Evolutionary conservation across 768 basidiomycete genomes (phyloP), one percentile per base, ranked within the genome.

Genomic region (Tremella yokohamensis): DNA sequence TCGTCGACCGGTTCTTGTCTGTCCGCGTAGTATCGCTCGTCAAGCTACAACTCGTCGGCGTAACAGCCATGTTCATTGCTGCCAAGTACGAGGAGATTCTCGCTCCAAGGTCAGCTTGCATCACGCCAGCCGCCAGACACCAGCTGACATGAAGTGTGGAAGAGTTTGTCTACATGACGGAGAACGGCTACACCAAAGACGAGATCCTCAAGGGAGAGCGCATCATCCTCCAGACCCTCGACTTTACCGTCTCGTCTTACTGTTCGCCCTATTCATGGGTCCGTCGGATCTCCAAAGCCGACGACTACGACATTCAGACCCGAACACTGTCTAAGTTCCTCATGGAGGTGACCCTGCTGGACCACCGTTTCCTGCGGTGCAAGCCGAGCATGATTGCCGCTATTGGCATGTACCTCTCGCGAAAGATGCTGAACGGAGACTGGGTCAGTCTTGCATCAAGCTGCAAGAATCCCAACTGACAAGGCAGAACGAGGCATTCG

Each of bases 241-340:
- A 96, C 61, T 98, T 98, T 80, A 85, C 87, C 77, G 76, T 99
- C 78, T 97, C 93, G 59, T 87, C 92, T 60, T 99, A 99, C 79
- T 98, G 96, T 80, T 96, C 93, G 52, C 96, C 96, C 2, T 98
- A 98, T 80, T 91, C 89, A 76, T 98, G 96, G 94, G 92, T 98
- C 83, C 85, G 96, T 59, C 87, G 87, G 70, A 98, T 99, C 75
- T 93, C 90, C 83, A 96, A 92, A 77, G 94, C 96, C 37, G 96
- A 99, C 79, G 89, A 94, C 77, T 99, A 98, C 76, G 91, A 98
- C 73, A 86, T 98, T 72, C 94, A 97, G 76, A 99, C 96, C 13
- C 82, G 96, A 61, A 99, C 96, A 24, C 80, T 99, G 49, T 88
- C 90, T 83, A 99, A 99, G 79, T 98, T 97, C 82, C 79, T 98